Base-by-base conservation (phyloP, 2,329 filamentous ascomycete species). In the Penicillium crustosum region DNA sequence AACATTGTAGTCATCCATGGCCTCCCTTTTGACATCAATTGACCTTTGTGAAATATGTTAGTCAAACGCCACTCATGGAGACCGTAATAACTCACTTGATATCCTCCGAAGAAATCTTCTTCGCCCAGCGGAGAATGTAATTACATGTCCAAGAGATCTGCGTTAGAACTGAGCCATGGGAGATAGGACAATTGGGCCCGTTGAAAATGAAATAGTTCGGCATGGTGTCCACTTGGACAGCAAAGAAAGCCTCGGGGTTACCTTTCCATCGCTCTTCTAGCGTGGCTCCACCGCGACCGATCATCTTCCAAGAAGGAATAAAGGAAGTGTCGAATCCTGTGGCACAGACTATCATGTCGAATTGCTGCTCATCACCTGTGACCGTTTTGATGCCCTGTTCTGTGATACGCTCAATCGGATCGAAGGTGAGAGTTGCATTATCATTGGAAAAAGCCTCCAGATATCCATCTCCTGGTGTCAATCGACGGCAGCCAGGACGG, bases 401-500 rank as follows among this genome's bases (percentile, higher is more conserved):
- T 2, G 68, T 70, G 53, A 79, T 75, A 6, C 66, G 61, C 0
- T 63, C 61, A 17, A 75, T 76, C n/a, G 75, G 61, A 29, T 73
- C 74, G 25, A 64, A 65, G 7, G 63, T 54, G 10, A 72, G 54
- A 10, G 59, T 53, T 2, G 75, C 75, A 59, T 79, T 81, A 0
- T 70, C 67, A 21, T 77, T 51, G 5, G 71, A 68, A 7, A 81
- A 67, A 3, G 81, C 78, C 63, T 83, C 79, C 9, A 83, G 75
- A 62, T 81, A 83, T 0, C 81, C 80, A 25, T 78, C 78, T 0
- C 81, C 81, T 0, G 81, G 82, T 0, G 81, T 82, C 19, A 81
- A 62, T 2, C 81, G 73, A 10, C 80, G 72, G 55, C 81, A 83
- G 1, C 80, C 80, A 7, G 70, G 57, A 12, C 57, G 54, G 56